Evolutionary conservation across 2,329 filamentous ascomycete species (phyloP).

Genomic region (Penicillium sp.): DNA sequence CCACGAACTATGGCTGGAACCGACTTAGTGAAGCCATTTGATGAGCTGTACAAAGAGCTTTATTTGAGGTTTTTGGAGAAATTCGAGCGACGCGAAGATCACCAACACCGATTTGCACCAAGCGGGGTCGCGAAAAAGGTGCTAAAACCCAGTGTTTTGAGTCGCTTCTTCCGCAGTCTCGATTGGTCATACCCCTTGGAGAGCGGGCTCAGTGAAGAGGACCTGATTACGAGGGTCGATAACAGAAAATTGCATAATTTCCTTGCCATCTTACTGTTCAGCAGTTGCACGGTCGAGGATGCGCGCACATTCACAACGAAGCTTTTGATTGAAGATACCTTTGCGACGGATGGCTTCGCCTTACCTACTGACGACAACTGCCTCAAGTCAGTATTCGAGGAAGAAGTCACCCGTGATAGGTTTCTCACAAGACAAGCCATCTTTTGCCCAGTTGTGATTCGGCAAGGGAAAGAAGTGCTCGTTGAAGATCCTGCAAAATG

Average conservation of each 20-base stretch:
- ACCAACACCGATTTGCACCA: background rate
- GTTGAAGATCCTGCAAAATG: background rate
- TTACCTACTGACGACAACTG: background rate
- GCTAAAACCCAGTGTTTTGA: background rate
- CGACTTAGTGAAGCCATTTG: background rate
- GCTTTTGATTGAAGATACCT: background rate
- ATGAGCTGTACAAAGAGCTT: background rate
- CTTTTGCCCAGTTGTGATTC: background rate
- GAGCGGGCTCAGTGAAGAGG: background rate
- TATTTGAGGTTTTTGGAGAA: background rate
- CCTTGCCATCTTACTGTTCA: background rate
- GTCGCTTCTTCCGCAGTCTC: background rate
- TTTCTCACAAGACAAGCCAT: background rate
- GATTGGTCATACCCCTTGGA: background rate
- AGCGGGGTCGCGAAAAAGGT: background rate
- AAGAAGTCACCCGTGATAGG: background rate
- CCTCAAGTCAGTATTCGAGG: background rate
- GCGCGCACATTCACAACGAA: background rate
- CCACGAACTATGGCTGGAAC: background rate
- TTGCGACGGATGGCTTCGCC: background rate
- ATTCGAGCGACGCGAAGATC: background rate
- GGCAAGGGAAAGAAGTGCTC: background rate
- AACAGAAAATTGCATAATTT: background rate
- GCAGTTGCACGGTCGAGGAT: background rate
- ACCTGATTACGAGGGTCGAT: background rate